Evolutionary conservation across 2,329 filamentous ascomycete genomes (phyloP).

Genomic region (Stagonosporopsis cucurbitacearum): DNA sequence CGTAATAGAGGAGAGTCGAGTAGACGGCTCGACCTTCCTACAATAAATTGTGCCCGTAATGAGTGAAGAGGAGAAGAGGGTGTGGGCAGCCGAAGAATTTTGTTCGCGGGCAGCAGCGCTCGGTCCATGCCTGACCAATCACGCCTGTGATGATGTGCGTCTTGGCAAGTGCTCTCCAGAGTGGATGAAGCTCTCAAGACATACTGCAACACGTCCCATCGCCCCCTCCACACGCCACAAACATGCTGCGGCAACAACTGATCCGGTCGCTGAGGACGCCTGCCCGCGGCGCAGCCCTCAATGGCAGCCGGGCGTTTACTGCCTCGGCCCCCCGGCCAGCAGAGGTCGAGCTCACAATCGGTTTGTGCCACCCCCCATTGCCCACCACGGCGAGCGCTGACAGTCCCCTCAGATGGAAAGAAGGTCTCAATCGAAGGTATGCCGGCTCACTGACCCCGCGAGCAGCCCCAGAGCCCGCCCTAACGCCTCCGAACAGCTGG

Average conservation of each 20-base stretch:
- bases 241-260: conserved; percentile 70
- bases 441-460: conserved; percentile 13
- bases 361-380: conserved; percentile 60
- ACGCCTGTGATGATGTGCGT: conserved; percentile 26
- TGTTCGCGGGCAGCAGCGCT: conserved; percentile 26
- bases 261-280: conserved; percentile 67
- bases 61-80: conserved; percentile 55
- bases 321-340: conserved; percentile 79
- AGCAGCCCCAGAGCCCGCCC: conserved; percentile 26
- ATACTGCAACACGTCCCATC: conserved; percentile 32
- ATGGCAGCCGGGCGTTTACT: conserved; percentile 79
- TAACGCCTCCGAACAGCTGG: conserved; percentile 69
- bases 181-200: conserved; percentile 24
- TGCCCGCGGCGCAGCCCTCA: conserved; percentile 58
- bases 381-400: conserved; percentile 41
- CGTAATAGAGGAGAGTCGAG: conserved; percentile 67
- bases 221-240: conserved; percentile 44
- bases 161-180: neutral
- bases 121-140: conserved; percentile 43
- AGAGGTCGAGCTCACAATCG: conserved; percentile 96
- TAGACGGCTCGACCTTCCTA: conserved; percentile 61
- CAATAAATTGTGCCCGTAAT: conserved; percentile 71
- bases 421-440: conserved; percentile 97
- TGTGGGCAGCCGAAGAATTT: conserved; percentile 30
- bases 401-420: conserved; percentile 77